phyloP scores from a whole-genome alignment of 2,329 filamentous ascomycete genomes.

The Bretziella fagacearum region DNA sequence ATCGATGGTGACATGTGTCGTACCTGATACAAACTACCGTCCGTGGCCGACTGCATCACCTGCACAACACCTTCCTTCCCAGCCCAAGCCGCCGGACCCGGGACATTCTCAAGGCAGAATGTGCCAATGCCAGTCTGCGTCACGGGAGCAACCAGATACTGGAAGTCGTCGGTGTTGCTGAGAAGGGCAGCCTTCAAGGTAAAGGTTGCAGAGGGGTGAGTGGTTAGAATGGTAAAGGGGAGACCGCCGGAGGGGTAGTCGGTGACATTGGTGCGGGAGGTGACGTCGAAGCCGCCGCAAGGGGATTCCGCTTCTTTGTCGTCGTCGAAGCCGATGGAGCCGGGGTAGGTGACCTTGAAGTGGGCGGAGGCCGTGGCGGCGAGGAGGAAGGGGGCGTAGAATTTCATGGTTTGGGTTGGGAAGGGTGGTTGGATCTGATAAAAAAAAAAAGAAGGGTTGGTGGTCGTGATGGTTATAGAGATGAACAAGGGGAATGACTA shows the following conservation, averaged over 20 bases:
- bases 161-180: conserved; percentile 11
- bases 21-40: conserved; percentile 42
- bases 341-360: conserved; percentile 13
- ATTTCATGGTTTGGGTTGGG: conserved; percentile 11
- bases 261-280: conserved; percentile 11
- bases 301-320: conserved; percentile 12
- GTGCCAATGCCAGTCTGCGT: conserved; percentile 35
- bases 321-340: conserved; percentile 13
- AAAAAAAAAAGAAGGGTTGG: neutral
- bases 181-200: conserved; percentile 13
- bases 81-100: conserved; percentile 31
- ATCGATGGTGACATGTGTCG: conserved; percentile 9
- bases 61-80: conserved; percentile 39
- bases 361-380: conserved; percentile 12
- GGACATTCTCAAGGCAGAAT: conserved; percentile 35
- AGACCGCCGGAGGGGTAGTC: conserved; percentile 12
- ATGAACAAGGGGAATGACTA: neutral
- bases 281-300: conserved; percentile 13
- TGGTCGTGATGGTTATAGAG: neutral
- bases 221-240: conserved; percentile 12
- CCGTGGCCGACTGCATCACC: conserved; percentile 33
- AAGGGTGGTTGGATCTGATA: neutral
- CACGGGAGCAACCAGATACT: conserved; percentile 10
- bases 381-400: conserved; percentile 11
- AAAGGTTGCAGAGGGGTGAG: conserved; percentile 11